Base-by-base conservation (phyloP, 2,329 filamentous ascomycete genomes). In the Pseudogymnoascus sp. region DNA sequence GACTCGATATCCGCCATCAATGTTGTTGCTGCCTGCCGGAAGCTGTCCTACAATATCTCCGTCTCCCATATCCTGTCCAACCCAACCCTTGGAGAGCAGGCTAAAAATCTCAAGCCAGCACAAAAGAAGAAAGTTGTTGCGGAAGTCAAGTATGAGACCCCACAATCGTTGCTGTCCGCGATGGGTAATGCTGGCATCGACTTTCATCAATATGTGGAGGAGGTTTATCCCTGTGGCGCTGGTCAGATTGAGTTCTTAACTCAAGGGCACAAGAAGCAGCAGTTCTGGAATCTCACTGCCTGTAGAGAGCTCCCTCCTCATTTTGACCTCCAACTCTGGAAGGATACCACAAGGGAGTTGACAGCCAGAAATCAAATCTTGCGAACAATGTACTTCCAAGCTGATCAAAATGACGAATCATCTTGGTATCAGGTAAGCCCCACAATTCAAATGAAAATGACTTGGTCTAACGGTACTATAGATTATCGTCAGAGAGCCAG, bases 1-100 rank as follows among this genome's bases (percentile, higher is more conserved):
- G 78, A 80, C 47, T 80, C 78, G 9, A 78, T 80, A 33, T 69
- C 70, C 1, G 78, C 78, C 1, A 80, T 80, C 17, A 61, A 42
- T 38, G 38, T 40, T 13, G 59, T 36, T 19, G 35, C 50, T 40
- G 53, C 36, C 44, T 47, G 38, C 15, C 36, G 60, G 8, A 28
- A 47, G 23, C n/a, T 44, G 15, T 31, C 38, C 7, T 40, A 44
- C 13, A 62, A 40, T 7, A 62, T 62, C 60, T 40, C 38, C 10
- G 60, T 62, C 9, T 47, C 38, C 10, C 38, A 62, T 44, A 47
- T 62, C 8, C 36, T 62, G 5, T 44, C 38, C 26, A 62, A 62
- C 15, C 59, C 31, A 26, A 47, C 42, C 21, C 60, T 62, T 4
- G 36, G 60, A 19, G 38, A 64, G 28, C 50, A 61, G 36, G 50